Evolutionary conservation across 441 rosid species (phyloP).

Genomic region (Macaranga tanarius): DNA sequence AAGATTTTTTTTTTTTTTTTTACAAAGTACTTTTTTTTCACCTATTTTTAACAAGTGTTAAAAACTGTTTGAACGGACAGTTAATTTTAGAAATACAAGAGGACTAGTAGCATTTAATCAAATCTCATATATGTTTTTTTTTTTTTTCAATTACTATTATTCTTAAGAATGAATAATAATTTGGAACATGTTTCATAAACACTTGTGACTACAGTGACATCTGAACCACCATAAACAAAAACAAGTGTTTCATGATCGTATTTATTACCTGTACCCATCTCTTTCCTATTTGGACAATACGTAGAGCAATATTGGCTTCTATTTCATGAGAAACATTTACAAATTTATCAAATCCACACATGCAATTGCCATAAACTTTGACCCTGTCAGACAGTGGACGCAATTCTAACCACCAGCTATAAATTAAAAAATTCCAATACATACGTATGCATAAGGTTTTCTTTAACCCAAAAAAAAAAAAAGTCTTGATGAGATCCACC

Average conservation of each 20-base stretch:
- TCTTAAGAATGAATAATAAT: neutral
- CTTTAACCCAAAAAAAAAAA: too few species aligned
- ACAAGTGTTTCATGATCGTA: too few species aligned
- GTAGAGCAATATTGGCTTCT: neutral
- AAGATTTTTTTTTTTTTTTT: neutral
- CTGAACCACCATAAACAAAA: neutral
- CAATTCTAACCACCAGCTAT: too few species aligned
- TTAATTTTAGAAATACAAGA: too few species aligned
- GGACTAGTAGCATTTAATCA: too few species aligned
- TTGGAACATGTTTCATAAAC: neutral
- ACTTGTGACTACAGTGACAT: neutral
- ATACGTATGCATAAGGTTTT: too few species aligned
- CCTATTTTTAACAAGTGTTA: too few species aligned
- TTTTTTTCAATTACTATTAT: too few species aligned
- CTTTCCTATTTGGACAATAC: neutral
- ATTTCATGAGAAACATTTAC: neutral
- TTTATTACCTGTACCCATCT: neutral
- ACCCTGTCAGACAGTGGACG: neutral
- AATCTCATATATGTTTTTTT: too few species aligned
- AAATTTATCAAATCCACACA: constrained; percentile 3
- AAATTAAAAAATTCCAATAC: too few species aligned
- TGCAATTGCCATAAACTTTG: neutral
- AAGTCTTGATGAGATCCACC: too few species aligned
- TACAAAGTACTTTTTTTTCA: neutral
- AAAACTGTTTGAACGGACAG: too few species aligned